phyloP scores from a whole-genome alignment of 345 rosid genomes.

The Salix caprea region DNA sequence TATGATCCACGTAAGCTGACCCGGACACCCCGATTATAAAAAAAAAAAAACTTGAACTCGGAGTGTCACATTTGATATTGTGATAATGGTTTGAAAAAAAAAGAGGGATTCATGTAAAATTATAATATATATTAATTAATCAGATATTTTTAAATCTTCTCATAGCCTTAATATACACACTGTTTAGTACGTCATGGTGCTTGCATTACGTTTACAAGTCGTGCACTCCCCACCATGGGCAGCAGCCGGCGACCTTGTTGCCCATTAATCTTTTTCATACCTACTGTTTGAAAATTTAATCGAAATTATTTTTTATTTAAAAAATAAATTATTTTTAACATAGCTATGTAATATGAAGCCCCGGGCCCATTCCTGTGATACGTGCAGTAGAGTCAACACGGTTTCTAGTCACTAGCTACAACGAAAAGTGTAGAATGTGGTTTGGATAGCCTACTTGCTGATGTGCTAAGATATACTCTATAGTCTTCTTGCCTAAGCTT shows the following conservation, averaged over 20 bases:
- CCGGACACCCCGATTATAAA: too few relatives aligned
- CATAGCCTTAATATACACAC: not conserved
- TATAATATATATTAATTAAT: too few relatives aligned
- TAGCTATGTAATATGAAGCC: not conserved
- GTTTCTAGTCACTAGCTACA: not conserved
- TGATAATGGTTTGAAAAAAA: too few relatives aligned
- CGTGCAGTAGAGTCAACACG: not conserved
- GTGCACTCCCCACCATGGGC: not conserved
- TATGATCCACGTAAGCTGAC: too few relatives aligned
- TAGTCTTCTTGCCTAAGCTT: not conserved
- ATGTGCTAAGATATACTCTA: not conserved
- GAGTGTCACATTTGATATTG: too few relatives aligned
- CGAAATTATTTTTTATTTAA: too few relatives aligned
- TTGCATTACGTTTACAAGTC: not conserved
- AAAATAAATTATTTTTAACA: too few relatives aligned
- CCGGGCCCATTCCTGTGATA: not conserved
- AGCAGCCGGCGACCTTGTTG: not conserved
- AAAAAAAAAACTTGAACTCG: too few relatives aligned
- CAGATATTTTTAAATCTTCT: too few relatives aligned
- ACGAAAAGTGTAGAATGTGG: not conserved
- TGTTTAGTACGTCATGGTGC: not conserved
- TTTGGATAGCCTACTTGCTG: not conserved
- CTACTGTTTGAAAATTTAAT: too few relatives aligned
- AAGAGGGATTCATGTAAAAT: too few relatives aligned
- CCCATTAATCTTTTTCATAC: not conserved